Base-by-base conservation (phyloP, 1,284 basidiomycete genomes). In the Amylostereum areolatum region DNA sequence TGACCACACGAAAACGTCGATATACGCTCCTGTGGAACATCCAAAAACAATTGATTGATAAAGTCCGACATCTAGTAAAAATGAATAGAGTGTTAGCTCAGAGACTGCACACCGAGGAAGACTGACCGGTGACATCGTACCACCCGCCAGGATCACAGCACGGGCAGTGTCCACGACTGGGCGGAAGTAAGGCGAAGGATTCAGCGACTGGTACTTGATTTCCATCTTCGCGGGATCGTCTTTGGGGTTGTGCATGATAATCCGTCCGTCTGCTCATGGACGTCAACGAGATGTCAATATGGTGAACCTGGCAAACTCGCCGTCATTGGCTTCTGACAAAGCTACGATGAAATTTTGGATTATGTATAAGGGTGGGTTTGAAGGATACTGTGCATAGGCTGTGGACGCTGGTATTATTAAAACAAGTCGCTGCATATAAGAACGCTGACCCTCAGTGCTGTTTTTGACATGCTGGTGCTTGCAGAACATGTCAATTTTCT, bases 91-190 rank as follows among this genome's bases (percentile, higher is more conserved):
- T 11, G n/a, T 25, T 45, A 43, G n/a, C n/a, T 41, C 32, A 41
- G 37, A 45, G 32, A 48, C 48, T 43, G 30, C 33, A 32, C 18
- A 28, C 5, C n/a, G 24, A 7, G 25, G 12, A 12, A 6, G 32
- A 57, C 73, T 50, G 59, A 94, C 91, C 6, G 96, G 96, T 36
- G 92, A 93, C 96, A 99, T 98, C 0, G 96, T 99, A 2, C 96
- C 96, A 7, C 96, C 96, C 0, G 95, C 94, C 11, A 99, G 72
- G 27, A 99, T 71, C 6, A 99, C 84, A 1, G 88, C 80, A 33
- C 92, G 73, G 0, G 94, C 92, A 43, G 77, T 72, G 27, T 91
- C 81, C 1, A 93, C 80, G 1, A 99, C 77, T 32, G 91, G 86
- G 47, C 76, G 73, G 65, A 99, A 99, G 50, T 85, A 78, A 12